Evolutionary conservation across 73 alveolate genomes (phyloP).

Genomic region (Tetrahymena elliotti): DNA sequence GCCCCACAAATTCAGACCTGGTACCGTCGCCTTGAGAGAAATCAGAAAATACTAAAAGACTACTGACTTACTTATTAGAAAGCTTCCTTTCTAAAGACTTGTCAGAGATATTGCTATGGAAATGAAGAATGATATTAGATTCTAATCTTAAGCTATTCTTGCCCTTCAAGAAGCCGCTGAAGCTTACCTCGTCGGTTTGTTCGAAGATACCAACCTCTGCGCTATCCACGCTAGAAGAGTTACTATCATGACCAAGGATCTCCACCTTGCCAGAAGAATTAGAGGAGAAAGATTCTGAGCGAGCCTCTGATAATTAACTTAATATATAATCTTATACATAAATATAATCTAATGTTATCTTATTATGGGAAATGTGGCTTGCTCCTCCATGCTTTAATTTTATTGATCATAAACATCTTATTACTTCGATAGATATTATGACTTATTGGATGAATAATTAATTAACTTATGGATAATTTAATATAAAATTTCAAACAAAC

Average conservation of each 20-base stretch:
- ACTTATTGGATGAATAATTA: background rate
- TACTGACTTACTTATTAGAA: slow-evolving; percentile 68
- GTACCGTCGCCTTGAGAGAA: slow-evolving; percentile 88
- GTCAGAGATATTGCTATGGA: slow-evolving; percentile 88
- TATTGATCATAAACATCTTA: background rate
- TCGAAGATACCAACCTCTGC: slow-evolving; percentile 91
- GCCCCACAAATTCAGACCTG: slow-evolving; percentile 89
- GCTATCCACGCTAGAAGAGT: slow-evolving; percentile 98
- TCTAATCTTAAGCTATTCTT: slow-evolving; percentile 74
- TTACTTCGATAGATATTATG: background rate
- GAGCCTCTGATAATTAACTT: background rate
- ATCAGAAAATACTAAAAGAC: slow-evolving; percentile 79
- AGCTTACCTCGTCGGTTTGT: slow-evolving; percentile 83
- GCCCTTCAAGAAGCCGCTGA: slow-evolving; percentile 93
- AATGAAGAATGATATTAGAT: slow-evolving; percentile 71
- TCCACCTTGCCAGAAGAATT: slow-evolving; percentile 84
- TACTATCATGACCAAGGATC: slow-evolving; percentile 93
- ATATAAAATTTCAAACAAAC: background rate
- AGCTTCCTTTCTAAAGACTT: slow-evolving; percentile 71
- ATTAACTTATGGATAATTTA: too few relatives aligned
- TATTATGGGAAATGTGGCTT: background rate
- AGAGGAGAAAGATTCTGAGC: slow-evolving; percentile 72
- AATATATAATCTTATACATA: background rate
- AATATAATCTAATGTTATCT: background rate
- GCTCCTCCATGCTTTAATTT: background rate